These are phyloP conservation scores for Umbellularia californica DNA, from an alignment of 164 flowering plant genomes.

Conservation along the genomic window DNA sequence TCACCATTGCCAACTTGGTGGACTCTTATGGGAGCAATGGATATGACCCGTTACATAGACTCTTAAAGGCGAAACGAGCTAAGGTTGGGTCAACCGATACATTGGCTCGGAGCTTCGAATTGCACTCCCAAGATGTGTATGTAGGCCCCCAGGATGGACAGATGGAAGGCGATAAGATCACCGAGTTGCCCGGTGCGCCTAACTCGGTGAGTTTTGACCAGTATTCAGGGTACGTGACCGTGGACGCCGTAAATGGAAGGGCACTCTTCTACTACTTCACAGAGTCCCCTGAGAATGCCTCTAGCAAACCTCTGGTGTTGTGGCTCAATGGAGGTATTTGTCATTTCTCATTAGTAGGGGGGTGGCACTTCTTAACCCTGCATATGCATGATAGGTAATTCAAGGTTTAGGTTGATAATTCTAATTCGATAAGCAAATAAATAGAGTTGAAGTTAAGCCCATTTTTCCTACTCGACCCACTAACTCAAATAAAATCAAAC, in stretches of 20 bases:
- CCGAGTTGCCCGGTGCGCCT: conserved; percentile 48
- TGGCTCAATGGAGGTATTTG: conserved; percentile 87
- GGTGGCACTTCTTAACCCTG: too few species aligned
- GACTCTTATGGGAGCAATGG: background rate
- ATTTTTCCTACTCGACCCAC: background rate
- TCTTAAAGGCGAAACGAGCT: background rate
- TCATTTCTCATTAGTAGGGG: too few species aligned
- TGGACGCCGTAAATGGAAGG: conserved; percentile 33
- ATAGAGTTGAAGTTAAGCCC: background rate
- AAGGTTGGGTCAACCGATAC: background rate
- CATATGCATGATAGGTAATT: too few species aligned
- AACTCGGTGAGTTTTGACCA: conserved; percentile 39
- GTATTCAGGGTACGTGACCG: conserved; percentile 45
- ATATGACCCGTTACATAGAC: background rate
- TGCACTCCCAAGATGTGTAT: background rate
- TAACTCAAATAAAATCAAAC: background rate
- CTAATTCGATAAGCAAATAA: background rate
- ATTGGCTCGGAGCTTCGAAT: background rate
- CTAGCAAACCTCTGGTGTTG: conserved; percentile 66
- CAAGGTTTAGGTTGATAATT: background rate
- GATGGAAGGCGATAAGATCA: conserved; percentile 36
- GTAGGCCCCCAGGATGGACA: conserved; percentile 20
- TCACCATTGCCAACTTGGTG: background rate
- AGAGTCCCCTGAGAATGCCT: conserved; percentile 17
- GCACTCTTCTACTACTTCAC: conserved; percentile 26